Evolutionary conservation across 331 rosid species (phyloP).

Genomic region (Rhamnella rubrinervis): DNA sequence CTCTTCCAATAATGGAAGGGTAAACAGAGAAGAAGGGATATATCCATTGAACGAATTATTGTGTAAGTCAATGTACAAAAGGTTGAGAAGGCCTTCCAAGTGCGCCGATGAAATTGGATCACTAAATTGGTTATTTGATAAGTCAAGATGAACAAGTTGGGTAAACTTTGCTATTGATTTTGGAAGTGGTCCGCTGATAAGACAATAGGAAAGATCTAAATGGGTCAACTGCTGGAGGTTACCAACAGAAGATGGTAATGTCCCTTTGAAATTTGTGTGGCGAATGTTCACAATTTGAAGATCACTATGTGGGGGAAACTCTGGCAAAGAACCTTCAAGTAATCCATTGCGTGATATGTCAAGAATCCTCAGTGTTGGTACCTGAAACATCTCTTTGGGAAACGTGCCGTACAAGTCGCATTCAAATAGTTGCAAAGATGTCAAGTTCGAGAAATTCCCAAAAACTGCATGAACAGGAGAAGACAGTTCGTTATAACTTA

Average conservation of each 20-base stretch:
- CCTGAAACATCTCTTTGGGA: slow-evolving; percentile 38
- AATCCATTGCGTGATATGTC: slow-evolving; percentile 14
- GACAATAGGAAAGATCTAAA: background rate
- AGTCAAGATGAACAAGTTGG: slow-evolving; percentile 13
- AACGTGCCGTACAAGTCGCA: slow-evolving; percentile 37
- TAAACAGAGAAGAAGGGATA: too few species aligned
- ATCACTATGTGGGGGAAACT: background rate
- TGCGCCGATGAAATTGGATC: background rate
- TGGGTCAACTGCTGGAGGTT: background rate
- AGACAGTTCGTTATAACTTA: slow-evolving; percentile 16
- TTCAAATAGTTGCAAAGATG: background rate
- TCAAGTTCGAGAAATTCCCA: slow-evolving; percentile 27
- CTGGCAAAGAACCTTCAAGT: slow-evolving; percentile 22
- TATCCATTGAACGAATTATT: background rate
- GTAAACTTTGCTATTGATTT: background rate
- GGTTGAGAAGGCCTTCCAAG: background rate
- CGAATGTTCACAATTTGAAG: background rate
- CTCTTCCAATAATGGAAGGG: too few species aligned
- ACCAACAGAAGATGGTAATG: slow-evolving; percentile 19
- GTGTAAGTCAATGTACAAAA: background rate
- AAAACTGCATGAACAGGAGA: slow-evolving; percentile 31
- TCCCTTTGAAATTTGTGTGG: slow-evolving; percentile 7
- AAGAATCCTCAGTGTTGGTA: slow-evolving; percentile 18
- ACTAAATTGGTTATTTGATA: slow-evolving; percentile 1
- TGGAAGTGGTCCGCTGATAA: slow-evolving; percentile 22